Base-by-base conservation (phyloP, 2,329 filamentous ascomycete species). In the Trichoderma polysporum region DNA sequence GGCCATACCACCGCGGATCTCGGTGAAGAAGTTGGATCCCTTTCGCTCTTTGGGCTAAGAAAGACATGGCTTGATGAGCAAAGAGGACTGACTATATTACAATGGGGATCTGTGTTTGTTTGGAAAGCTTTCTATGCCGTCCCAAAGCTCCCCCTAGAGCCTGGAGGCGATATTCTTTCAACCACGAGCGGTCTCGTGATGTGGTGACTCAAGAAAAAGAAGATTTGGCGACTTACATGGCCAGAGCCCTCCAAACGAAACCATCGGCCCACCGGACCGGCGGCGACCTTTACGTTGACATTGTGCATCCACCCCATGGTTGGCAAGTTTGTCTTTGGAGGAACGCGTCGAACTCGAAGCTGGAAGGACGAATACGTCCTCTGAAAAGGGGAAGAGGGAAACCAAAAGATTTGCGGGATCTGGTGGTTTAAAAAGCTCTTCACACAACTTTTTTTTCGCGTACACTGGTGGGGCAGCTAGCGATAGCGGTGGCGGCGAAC, bases 161-260 rank as follows among this genome's bases (percentile, higher is more conserved):
- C 13, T 31, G 22, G 15, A n/a, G 47, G 41, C 15, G 19, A 17
- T 52, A 3, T 29, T 35, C 22, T 13, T 33, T 12, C 4, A 31
- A 27, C 50, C 50, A 45, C 27, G 15, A 35, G 35, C 19, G n/a
- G 50, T 37, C 61, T 54, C 50, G 61, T 56, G 61, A 47, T 29
- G 37, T 31, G 41, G 45, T 7, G 27, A 60, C 31, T 27, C 57
- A 60, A 41, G 35, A 12, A 25, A 27, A 19, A 45, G 22, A 5
- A 22, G 17, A n/a, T 12, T 19, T 50, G 41, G 33, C 52, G 52
- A 85, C 88, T 83, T 85, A 92, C 90, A 85, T 94, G 91, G 73
- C 92, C 92, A 45, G 87, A 93, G 71, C 91, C 91, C 69, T 96
- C 92, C 47, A 97, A 86, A 71, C 88, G 87, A 80, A 97, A 97